Evolutionary conservation across 2,329 filamentous ascomycete genomes (phyloP).

Genomic region (Aspergillus udagawae): DNA sequence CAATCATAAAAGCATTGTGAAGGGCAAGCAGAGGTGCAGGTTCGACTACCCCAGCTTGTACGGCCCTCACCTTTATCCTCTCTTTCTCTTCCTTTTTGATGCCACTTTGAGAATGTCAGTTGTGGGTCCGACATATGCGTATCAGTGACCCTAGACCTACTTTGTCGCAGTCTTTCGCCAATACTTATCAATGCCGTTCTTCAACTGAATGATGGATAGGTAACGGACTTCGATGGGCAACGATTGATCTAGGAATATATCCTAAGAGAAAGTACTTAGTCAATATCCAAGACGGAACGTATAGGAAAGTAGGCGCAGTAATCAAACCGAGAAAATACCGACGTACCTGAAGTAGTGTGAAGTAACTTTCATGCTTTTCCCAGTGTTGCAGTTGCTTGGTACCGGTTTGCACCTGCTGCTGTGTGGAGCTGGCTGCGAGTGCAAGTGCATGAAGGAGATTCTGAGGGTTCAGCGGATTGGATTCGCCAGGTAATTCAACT

Average conservation of each 20-base stretch:
- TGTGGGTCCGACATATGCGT: background rate
- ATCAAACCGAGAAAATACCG: background rate
- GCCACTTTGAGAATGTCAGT: constrained; percentile 42
- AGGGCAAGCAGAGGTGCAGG: constrained; percentile 70
- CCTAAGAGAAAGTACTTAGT: constrained; percentile 43
- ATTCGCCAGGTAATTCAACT: constrained; percentile 78
- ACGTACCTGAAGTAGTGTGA: constrained; percentile 63
- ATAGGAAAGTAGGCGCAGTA: background rate
- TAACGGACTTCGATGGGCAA: constrained; percentile 76
- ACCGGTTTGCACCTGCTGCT: constrained; percentile 63
- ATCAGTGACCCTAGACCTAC: constrained; percentile 30
- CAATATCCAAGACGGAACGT: background rate
- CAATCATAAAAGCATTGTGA: constrained; percentile 82
- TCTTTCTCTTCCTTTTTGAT: constrained; percentile 68
- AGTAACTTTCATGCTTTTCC: constrained; percentile 65
- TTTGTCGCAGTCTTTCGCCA: constrained; percentile 80
- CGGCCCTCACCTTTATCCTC: constrained; percentile 67
- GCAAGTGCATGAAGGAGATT: constrained; percentile 63
- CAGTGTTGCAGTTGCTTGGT: constrained; percentile 67
- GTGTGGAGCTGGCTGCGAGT: constrained; percentile 59
- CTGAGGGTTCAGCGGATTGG: constrained; percentile 63
- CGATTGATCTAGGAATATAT: constrained; percentile 74
- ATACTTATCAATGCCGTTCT: constrained; percentile 93
- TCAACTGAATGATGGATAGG: constrained; percentile 87
- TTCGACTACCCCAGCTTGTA: constrained; percentile 75